Evolutionary conservation across 2,329 filamentous ascomycete species (phyloP), one percentile per base, ranked within the genome.

Genomic region (Neofusicoccum cordaticola): DNA sequence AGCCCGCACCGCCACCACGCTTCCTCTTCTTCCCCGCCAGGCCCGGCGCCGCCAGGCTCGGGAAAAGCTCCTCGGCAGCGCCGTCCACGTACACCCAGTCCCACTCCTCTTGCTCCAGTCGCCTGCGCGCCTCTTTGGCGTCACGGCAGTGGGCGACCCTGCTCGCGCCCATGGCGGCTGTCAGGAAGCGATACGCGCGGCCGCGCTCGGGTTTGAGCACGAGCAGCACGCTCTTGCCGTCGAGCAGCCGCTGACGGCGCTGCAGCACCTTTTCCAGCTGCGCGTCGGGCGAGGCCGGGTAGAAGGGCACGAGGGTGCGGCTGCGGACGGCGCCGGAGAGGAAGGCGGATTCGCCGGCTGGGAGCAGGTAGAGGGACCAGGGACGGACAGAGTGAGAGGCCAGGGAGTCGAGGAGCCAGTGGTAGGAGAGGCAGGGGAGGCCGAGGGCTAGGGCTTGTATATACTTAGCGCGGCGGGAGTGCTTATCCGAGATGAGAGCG

Each of bases 401-500:
- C 2, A 94, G 76, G 67, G 91, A 97, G 57, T 90, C 85, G 31
- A 86, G 83, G 53, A 96, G 81, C 94, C 95, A 99, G 63, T 89
- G 88, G 5, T 88, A 85, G 5, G 92, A 90, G 1, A 99, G 82
- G 71, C 93, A 97, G 0, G 95, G 95, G 0, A 99, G 79, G 0
- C 92, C 92, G 0, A 99, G 85, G 0, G 95, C 93, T 2, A 99
- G 85, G 0, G 95, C 95, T 78, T 98, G 93, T 83, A 98, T 91
- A 75, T 95, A 97, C 74, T 98, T 99, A 57, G 88, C 86, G 67
- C 92, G 93, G 52, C 94, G 88, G 6, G 91, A 95, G 74, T 97
- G 90, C 4, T 87, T 86, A 72, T 98, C 92, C 0, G 93, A 90
- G 66, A 99, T 91, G 13, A 98, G 80, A 3, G 92, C 93, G 0